Percentiles rank a stretch among this genome's conserved stretches.
phyloP scores from a whole-genome alignment of 2,329 filamentous ascomycete genomes.

The Hypoxylon sp. region DNA sequence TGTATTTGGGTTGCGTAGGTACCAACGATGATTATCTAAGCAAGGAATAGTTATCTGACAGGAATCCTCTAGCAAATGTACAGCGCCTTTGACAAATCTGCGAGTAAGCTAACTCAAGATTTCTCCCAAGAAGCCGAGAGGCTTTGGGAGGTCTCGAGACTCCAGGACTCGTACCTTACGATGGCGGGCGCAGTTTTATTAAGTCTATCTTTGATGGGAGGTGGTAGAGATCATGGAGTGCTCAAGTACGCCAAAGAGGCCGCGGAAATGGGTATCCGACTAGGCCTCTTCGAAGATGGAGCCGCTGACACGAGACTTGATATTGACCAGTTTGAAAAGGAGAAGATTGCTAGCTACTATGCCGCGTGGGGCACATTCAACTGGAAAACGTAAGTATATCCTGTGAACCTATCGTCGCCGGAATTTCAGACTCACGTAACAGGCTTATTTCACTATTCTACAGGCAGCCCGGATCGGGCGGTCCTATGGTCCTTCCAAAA shows the following conservation, averaged over 20 bases:
- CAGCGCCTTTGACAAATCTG: neutral
- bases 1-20: neutral
- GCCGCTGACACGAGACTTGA: neutral
- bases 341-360: neutral
- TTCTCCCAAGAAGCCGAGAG: constrained; percentile 1
- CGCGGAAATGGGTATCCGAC: neutral
- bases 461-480: neutral
- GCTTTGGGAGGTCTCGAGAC: neutral
- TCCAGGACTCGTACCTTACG: neutral
- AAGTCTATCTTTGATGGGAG: neutral
- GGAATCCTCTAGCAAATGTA: neutral
- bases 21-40: neutral
- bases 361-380: constrained; percentile 2
- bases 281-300: neutral
- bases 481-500: neutral
- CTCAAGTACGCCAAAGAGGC: neutral
- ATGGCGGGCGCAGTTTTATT: neutral
- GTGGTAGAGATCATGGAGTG: neutral
- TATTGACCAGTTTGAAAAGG: neutral
- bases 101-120: neutral
- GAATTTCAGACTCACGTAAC: neutral
- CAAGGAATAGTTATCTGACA: neutral
- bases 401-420: no score
- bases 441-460: neutral
- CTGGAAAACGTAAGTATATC: neutral